A percentile compares a stretch with the other conserved stretches of the same genome.
These are phyloP conservation scores for Toxicodendron radicans DNA, from an alignment of 345 rosid species.

Conservation along the genomic window DNA sequence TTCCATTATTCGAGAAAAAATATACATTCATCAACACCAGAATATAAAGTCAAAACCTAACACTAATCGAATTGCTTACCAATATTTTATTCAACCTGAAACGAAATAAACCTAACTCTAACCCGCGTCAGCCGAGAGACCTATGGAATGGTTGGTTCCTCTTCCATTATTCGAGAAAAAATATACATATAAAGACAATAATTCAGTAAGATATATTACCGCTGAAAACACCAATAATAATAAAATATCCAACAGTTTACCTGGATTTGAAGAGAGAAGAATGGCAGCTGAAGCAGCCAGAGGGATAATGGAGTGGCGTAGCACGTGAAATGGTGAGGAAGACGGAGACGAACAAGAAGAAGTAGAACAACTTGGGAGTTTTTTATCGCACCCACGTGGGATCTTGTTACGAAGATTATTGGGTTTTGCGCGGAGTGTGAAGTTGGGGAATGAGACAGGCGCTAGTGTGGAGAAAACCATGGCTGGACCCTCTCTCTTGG, in stretches of 20 bases:
- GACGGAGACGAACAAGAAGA: slow-evolving; percentile 23
- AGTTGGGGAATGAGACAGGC: slow-evolving; percentile 27
- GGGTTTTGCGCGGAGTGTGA: slow-evolving; percentile 30
- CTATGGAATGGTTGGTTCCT: neutral
- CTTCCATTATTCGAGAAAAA: neutral
- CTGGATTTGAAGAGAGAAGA: slow-evolving; percentile 66
- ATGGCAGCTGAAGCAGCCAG: slow-evolving; percentile 68
- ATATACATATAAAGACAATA: neutral
- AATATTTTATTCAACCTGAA: neutral
- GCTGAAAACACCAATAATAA: neutral
- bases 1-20: neutral
- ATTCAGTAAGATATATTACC: neutral
- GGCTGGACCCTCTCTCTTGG: slow-evolving; percentile 19
- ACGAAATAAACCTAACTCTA: neutral
- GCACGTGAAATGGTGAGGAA: slow-evolving; percentile 23
- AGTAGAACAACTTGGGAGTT: slow-evolving; percentile 4
- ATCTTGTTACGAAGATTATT: slow-evolving; percentile 20
- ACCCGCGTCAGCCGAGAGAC: no score
- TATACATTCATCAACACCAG: neutral
- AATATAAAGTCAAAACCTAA: slow-evolving; percentile 1
- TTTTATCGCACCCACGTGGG: slow-evolving; percentile 6
- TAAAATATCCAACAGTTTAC: slow-evolving; percentile 22
- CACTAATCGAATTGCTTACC: no score
- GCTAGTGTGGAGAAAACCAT: slow-evolving; percentile 41
- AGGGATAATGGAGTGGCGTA: slow-evolving; percentile 50